Conservation (phyloP, 2,329 filamentous ascomycete species). For the Penicillium sp. region DNA sequence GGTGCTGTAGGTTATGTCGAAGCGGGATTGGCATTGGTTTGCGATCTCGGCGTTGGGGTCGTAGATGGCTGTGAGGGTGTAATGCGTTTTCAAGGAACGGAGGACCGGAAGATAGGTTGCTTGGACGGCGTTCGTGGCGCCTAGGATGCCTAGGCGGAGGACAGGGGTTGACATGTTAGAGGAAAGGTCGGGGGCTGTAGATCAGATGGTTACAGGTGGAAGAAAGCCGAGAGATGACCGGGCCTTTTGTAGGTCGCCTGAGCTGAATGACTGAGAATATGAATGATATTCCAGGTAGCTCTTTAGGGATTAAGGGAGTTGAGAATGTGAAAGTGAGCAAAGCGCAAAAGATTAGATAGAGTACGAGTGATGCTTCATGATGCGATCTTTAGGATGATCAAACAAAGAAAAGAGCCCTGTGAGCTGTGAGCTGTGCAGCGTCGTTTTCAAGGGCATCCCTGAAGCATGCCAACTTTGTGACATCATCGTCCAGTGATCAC, state of each 20-base stretch:
- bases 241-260: not conserved
- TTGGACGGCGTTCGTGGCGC: conserved; percentile 46
- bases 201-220: not conserved
- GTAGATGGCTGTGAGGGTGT: conserved; percentile 49
- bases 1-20: conserved; percentile 30
- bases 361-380: not conserved
- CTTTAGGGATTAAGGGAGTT: not conserved
- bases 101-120: conserved; percentile 55
- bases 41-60: conserved; percentile 31
- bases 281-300: not conserved
- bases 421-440: not conserved
- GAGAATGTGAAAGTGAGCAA: not conserved
- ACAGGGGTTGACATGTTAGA: conserved; percentile 19
- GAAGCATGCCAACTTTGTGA: not conserved
- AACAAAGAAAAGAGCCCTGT: not conserved
- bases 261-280: not conserved
- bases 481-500: not conserved
- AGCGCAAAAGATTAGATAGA: not conserved
- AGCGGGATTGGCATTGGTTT: conserved; percentile 6
- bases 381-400: not conserved
- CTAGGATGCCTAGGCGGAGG: conserved; percentile 36
- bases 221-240: not conserved
- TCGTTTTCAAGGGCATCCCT: not conserved
- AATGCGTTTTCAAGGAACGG: conserved; percentile 42
- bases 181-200: not conserved